Evolutionary conservation across 495 filamentous ascomycete species (phyloP), one percentile per base, ranked within the genome.

Genomic region (Lasiosphaeria miniovina): DNA sequence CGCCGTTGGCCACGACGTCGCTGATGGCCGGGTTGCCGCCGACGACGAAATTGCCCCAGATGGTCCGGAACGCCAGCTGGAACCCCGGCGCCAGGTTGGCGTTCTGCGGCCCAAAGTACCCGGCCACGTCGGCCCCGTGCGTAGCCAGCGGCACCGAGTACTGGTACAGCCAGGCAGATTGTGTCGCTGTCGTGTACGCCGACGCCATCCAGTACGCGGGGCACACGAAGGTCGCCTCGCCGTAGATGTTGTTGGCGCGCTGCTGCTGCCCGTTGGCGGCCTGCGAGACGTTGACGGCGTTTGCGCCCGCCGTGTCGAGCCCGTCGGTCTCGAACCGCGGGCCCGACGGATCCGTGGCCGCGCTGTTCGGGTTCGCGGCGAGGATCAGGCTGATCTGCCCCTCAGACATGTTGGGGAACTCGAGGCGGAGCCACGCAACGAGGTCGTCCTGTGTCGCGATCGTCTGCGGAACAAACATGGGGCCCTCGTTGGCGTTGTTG

Each of bases 121-220:
- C 77, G 11, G 59, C 49, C 11, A 85, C 55, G 52, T 89, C 86
- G 17, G 74, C 67, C 46, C 77, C 80, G 71, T 88, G 85, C n/a
- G 68, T 77, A 14, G 83, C 81, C 24, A 80, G 76, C 0, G 81
- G 80, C 1, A 85, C 79, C n/a, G 78, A 84, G 67, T 83, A 88
- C 68, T 88, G 80, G 61, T 87, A 88, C 41, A 82, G 80, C 72
- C 76, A 88, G 24, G 75, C 72, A 15, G 71, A 61, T 32, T 72
- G 68, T 6, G 31, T 24, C 10, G 66, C 61, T 52, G 55, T 36
- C 4, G 61, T 56, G 65, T 83, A 88, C 14, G 83, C 84, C 35
- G 82, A 77, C 8, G 82, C 84, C 40, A 88, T 73, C 85, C 84
- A 89, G 66, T 86, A 82, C 0, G 82, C 75, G 0, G 85, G 83